Base-by-base conservation (phyloP, 352 stramenopile genomes). In the Globisporangium perplexum region DNA sequence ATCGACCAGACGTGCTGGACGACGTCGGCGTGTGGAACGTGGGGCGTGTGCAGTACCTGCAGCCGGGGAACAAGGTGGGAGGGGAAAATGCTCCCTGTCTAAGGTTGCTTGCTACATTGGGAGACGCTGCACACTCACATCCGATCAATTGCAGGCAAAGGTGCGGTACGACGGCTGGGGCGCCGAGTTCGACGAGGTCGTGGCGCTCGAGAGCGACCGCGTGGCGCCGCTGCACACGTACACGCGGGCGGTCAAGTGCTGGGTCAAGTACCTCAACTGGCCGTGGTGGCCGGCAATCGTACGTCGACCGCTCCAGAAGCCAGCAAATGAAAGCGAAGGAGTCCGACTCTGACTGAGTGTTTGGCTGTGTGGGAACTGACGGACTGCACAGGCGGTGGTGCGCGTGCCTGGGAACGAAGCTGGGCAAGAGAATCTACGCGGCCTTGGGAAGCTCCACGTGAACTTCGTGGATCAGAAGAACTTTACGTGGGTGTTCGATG, bases 191-290 rank as follows among this genome's bases (percentile, higher is more conserved):
- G 66, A 89, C 53, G 81, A 91, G 44, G 60, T 86, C 35, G 65
- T 89, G 28, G 45, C 35, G 7, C 46, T 90, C 23, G 65, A 86
- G 53, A 77, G 73, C 53, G 54, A 75, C 28, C 74, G 79, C 10
- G 71, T 90, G 23, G 81, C 78, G 12, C 81, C 81, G 8, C 88
- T 77, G 56, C 72, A 92, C 47, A 88, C 77, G 31, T 92, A 80
- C 51, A 92, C 81, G 38, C 86, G 69, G 76, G 50, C 63, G 10
- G 78, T 88, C 55, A 90, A 90, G 60, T 87, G 78, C 55, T 92
- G 81, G 81, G 78, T 77, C 52, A 88, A 86, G 53, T 92, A 88
- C 60, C 67, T 82, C 15, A 92, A 92, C 50, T 92, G 77, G 77
- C 81, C 81, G 3, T 64, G 79, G 51, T 92, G 81, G 81, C 78